Conservation (phyloP, 108 stramenopile genomes). For the Fragilaria crotonensis region DNA sequence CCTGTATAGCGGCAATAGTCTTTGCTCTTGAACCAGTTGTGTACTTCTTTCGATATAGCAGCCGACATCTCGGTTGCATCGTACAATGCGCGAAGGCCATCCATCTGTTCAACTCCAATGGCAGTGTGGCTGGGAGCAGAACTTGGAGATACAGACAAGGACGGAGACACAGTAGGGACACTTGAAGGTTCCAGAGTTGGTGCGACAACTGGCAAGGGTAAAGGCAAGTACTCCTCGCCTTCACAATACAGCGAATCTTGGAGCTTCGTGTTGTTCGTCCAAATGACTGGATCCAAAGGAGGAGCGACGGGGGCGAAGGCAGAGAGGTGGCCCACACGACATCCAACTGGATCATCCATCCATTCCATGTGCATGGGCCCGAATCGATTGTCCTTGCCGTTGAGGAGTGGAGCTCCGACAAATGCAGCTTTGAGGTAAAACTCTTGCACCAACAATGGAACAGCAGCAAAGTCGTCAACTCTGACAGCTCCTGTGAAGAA, state of each 20-base stretch:
- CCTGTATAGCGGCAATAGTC: background rate
- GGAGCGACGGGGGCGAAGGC: background rate
- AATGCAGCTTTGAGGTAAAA: background rate
- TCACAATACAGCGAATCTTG: background rate
- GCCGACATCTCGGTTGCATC: background rate
- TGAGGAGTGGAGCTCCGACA: background rate
- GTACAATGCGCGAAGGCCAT: background rate
- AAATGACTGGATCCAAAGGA: background rate
- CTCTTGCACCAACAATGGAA: background rate
- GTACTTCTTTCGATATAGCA: background rate
- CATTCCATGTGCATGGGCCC: slow-evolving; percentile 1
- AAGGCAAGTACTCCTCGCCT: background rate
- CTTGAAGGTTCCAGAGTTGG: background rate
- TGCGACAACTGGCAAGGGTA: background rate
- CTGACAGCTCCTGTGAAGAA: no score
- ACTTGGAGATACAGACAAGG: background rate
- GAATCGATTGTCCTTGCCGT: background rate
- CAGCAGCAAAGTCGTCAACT: background rate
- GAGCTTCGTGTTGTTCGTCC: background rate
- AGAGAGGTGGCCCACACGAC: background rate
- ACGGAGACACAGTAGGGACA: background rate
- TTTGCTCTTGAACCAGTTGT: background rate
- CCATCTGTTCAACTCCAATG: background rate
- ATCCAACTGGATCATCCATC: slow-evolving; percentile 5
- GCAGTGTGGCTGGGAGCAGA: background rate